A percentile compares a stretch with the other conserved stretches of the same genome.
Conservation (phyloP, 2,329 filamentous ascomycete species). For the Eutypella sp. region DNA sequence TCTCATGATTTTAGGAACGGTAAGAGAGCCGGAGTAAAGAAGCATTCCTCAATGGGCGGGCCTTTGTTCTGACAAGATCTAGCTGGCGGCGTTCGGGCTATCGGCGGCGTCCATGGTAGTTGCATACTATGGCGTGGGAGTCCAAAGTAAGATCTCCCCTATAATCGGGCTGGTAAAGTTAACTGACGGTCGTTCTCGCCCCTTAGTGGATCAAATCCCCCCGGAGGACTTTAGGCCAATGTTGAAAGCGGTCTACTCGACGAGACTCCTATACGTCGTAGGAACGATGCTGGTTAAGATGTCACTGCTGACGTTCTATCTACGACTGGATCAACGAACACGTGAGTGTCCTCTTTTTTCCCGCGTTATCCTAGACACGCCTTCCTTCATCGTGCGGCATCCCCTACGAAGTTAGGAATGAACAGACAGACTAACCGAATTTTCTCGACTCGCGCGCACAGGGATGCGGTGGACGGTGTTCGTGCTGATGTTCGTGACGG, state of each 20-base stretch:
- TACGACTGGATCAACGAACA: slow-evolving; percentile 7
- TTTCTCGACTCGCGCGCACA: not conserved
- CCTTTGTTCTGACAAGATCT: not conserved
- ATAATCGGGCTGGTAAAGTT: not conserved
- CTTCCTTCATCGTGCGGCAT: not conserved
- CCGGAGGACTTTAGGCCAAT: slow-evolving; percentile 4
- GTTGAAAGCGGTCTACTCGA: slow-evolving; percentile 8
- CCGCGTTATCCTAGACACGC: not conserved
- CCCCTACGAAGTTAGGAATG: too few relatives aligned
- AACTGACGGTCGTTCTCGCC: not conserved
- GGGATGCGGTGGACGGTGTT: slow-evolving; percentile 8
- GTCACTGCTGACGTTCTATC: slow-evolving; percentile 9
- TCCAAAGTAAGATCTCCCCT: slow-evolving; percentile 6
- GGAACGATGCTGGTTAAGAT: slow-evolving; percentile 9
- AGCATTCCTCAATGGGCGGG: too few relatives aligned
- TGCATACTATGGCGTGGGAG: slow-evolving; percentile 7
- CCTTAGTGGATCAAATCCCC: not conserved
- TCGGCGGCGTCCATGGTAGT: slow-evolving; percentile 6
- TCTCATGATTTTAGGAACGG: slow-evolving; percentile 7
- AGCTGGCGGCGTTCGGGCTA: slow-evolving; percentile 8
- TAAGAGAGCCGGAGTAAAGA: not conserved
- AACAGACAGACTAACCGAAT: not conserved
- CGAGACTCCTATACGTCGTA: slow-evolving; percentile 6
- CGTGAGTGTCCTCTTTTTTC: too few relatives aligned
- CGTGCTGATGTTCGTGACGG: slow-evolving; percentile 5